These are phyloP conservation scores for Leptoxyphium fumago DNA, from an alignment of 2,329 filamentous ascomycete species.

Conservation along the genomic window DNA sequence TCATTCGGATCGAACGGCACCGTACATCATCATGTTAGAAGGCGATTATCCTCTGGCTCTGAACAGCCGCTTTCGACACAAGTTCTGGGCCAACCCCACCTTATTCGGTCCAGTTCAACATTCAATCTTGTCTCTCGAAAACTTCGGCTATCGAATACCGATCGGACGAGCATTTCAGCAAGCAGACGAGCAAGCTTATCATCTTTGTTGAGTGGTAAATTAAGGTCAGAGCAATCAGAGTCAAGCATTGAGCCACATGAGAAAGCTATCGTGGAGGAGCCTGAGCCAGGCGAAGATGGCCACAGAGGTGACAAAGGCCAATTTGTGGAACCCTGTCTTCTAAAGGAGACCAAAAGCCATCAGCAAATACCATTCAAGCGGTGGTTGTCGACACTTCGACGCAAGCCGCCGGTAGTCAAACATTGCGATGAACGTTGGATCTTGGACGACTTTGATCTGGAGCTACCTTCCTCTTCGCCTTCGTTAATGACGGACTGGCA, in stretches of 20 bases:
- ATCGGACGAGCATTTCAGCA: neutral
- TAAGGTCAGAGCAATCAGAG: neutral
- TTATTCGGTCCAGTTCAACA: neutral
- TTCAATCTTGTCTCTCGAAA: neutral
- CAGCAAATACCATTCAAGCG: constrained; percentile 45
- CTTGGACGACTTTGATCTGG: constrained; percentile 21
- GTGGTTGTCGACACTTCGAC: constrained; percentile 59
- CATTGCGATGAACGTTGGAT: constrained; percentile 22
- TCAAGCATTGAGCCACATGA: neutral
- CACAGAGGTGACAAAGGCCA: neutral
- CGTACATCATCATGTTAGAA: neutral
- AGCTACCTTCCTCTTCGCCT: constrained; percentile 2
- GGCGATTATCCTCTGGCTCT: neutral
- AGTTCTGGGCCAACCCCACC: neutral
- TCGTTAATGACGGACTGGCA: neutral
- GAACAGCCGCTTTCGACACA: neutral
- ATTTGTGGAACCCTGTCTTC: neutral
- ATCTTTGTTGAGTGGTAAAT: neutral
- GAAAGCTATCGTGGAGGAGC: neutral
- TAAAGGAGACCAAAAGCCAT: neutral
- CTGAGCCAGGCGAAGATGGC: neutral
- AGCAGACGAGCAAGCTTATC: neutral
- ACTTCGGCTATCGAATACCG: neutral
- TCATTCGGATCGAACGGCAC: neutral
- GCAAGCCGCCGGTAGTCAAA: constrained; percentile 28